These are phyloP conservation scores for Raphanus hybrid DNA, from an alignment of 441 rosid species.

Conservation along the genomic window DNA sequence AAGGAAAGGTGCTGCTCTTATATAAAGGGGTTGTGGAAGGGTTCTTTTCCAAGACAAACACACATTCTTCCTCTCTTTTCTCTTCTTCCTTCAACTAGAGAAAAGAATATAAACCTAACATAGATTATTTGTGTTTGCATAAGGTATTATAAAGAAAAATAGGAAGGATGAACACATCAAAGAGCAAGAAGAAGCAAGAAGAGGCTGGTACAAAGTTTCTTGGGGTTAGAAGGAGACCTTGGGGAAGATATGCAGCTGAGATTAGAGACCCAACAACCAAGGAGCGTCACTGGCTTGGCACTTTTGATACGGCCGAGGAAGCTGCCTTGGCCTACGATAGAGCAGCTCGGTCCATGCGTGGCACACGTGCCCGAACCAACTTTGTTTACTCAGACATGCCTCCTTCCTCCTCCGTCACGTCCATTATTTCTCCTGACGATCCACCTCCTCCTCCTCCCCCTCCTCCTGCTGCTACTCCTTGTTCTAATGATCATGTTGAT, in stretches of 20 bases:
- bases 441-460: conserved; percentile 46
- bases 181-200: conserved; percentile 59
- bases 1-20: conserved; percentile 30
- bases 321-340: conserved; percentile 88
- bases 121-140: background rate
- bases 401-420: conserved; percentile 73
- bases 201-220: conserved; percentile 52
- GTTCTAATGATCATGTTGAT: conserved; percentile 28
- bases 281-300: conserved; percentile 89
- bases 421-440: conserved; percentile 76
- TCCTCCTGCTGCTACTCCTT: conserved; percentile 21
- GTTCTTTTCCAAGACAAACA: conserved; percentile 38
- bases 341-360: conserved; percentile 84
- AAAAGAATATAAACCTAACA: conserved; percentile 3
- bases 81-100: conserved; percentile 16
- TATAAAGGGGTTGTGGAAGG: conserved; percentile 33
- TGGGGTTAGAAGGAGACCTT: conserved; percentile 80
- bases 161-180: conserved; percentile 51
- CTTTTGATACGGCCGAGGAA: conserved; percentile 82
- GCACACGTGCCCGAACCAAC: conserved; percentile 75
- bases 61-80: conserved; percentile 30
- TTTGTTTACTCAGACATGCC: conserved; percentile 84
- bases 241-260: conserved; percentile 91
- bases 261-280: conserved; percentile 84
- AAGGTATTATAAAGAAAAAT: background rate